Conservation (phyloP, 129 eudicot species). For the Flaveria ramosissima region DNA sequence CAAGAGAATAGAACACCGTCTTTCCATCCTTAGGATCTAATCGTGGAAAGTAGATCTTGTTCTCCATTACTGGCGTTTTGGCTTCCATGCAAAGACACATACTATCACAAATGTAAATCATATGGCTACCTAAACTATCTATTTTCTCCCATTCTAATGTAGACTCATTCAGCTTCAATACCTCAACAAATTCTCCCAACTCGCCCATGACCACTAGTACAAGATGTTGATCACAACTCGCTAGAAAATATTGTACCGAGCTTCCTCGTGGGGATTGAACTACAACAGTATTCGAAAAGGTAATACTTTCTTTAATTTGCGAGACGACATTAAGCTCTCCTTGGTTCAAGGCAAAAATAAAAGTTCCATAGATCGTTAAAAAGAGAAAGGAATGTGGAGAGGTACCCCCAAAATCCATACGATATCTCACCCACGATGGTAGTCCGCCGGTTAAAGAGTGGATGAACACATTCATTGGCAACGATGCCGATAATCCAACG, state of each 20-base stretch:
- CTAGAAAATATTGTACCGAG: background rate
- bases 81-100: conserved; percentile 11
- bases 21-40: background rate
- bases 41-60: conserved; percentile 33
- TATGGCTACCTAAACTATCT: conserved; percentile 16
- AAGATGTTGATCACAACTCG: background rate
- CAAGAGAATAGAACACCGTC: conserved; percentile 32
- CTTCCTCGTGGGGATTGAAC: background rate
- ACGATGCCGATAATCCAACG: background rate
- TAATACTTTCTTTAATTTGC: background rate
- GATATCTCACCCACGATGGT: background rate
- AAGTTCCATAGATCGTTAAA: background rate
- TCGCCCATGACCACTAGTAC: background rate
- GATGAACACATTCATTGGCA: background rate
- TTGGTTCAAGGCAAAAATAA: conserved; percentile 1
- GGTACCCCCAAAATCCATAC: background rate
- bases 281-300: background rate
- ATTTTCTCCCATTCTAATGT: conserved; percentile 14
- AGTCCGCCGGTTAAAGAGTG: too few species aligned
- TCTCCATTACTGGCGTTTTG: conserved; percentile 14
- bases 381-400: background rate
- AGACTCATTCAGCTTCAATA: conserved; percentile 20
- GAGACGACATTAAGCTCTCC: conserved; percentile 6
- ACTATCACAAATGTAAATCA: conserved; percentile 16
- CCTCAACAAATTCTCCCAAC: conserved; percentile 11